Conservation (phyloP, 2,329 filamentous ascomycete species). For the Aspergillus fumigatus region DNA sequence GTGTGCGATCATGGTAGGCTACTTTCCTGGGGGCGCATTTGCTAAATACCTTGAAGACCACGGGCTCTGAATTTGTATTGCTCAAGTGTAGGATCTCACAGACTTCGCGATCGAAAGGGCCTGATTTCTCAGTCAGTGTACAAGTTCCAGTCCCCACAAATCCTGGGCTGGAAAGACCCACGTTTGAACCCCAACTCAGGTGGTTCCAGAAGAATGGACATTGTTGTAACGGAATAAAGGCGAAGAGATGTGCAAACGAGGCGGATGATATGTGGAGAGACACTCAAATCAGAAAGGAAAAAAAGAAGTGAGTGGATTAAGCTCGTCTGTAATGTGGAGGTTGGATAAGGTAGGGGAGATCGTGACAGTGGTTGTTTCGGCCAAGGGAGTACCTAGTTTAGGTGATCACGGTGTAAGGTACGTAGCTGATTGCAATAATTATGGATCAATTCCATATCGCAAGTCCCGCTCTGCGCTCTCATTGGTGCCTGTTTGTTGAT, state of each 20-base stretch:
- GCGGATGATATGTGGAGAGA: conserved; percentile 3
- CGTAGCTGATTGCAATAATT: neutral
- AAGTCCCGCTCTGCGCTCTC: conserved; percentile 2
- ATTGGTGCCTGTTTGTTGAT: neutral
- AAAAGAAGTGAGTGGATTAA: conserved; percentile 1
- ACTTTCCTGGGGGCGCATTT: conserved; percentile 6
- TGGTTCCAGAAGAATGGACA: conserved; percentile 94
- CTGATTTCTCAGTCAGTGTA: conserved; percentile 38
- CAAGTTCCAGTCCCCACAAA: conserved; percentile 2
- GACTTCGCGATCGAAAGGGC: conserved; percentile 61
- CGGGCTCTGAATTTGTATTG: conserved; percentile 54
- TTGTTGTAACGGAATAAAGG: conserved; percentile 43
- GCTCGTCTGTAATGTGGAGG: neutral
- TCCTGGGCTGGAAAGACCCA: conserved; percentile 38
- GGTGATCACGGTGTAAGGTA: neutral
- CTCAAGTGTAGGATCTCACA: conserved; percentile 56
- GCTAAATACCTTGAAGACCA: conserved; percentile 58
- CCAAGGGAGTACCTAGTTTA: neutral
- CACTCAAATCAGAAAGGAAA: conserved; percentile 6
- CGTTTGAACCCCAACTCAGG: conserved; percentile 89
- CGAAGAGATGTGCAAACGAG: conserved; percentile 10
- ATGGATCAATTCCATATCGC: neutral
- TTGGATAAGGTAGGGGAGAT: neutral
- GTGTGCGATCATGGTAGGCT: conserved; percentile 14
- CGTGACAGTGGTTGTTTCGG: neutral